A percentile compares a stretch with the other conserved stretches of the same genome.
phyloP scores from a whole-genome alignment of 768 basidiomycete genomes.

The Rhodosporidiobolus sp. region DNA sequence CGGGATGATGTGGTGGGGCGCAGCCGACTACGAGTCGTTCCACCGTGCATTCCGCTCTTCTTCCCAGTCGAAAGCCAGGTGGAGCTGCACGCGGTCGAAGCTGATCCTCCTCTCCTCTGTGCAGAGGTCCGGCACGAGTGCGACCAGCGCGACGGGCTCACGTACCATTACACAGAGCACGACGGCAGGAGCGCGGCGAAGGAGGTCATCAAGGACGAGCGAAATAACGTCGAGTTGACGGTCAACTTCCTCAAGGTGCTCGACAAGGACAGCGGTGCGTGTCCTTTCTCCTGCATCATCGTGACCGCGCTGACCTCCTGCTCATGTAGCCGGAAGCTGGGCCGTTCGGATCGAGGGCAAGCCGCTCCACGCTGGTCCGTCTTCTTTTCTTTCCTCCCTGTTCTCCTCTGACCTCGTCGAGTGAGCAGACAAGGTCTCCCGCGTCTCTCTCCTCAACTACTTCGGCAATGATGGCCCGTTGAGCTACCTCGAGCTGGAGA shows the following conservation, averaged over 20 bases:
- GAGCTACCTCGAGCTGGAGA: constrained; percentile 75
- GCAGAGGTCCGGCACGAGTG: constrained; percentile 78
- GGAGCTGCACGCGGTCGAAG: not conserved
- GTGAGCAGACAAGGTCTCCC: constrained; percentile 54
- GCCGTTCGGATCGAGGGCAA: constrained; percentile 76
- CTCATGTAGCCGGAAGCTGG: constrained; percentile 64
- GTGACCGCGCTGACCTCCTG: not conserved
- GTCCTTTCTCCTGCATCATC: not conserved
- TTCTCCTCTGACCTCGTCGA: not conserved
- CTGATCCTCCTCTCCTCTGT: constrained; percentile 2
- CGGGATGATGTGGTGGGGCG: constrained; percentile 90
- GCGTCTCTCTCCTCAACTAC: constrained; percentile 79
- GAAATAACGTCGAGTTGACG: constrained; percentile 79
- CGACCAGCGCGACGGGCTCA: constrained; percentile 77
- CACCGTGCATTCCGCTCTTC: constrained; percentile 47
- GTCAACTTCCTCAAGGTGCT: constrained; percentile 83
- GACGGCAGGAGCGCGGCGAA: constrained; percentile 81
- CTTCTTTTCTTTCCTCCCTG: not conserved
- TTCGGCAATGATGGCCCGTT: constrained; percentile 75
- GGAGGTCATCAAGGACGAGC: constrained; percentile 73
- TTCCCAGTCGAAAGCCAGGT: not conserved
- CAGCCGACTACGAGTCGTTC: constrained; percentile 71
- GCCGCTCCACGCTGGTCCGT: constrained; percentile 65
- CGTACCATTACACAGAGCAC: constrained; percentile 83
- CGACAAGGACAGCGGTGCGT: constrained; percentile 65